Percentiles rank a stretch among this genome's conserved stretches.
Evolutionary conservation across 768 basidiomycete genomes (phyloP).

Genomic region (Lentinula guzmanii): DNA sequence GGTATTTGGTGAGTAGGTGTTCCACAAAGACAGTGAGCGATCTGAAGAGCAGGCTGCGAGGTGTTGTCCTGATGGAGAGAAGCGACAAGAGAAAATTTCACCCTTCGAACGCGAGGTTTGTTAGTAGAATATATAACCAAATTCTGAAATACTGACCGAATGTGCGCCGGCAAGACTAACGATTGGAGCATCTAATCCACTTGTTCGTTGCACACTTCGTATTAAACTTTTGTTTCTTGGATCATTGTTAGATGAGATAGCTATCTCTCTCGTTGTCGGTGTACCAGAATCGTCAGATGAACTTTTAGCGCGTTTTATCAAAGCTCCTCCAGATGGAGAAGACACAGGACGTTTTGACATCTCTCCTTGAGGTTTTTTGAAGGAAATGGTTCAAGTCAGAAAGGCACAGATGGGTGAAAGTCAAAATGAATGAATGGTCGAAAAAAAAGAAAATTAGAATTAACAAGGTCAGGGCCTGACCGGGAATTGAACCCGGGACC

Average conservation of each 20-base stretch:
- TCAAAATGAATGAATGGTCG: neutral
- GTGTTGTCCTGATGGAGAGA: constrained; percentile 91
- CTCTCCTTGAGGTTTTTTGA: neutral
- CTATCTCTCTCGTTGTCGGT: constrained; percentile 49
- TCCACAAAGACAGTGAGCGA: constrained; percentile 89
- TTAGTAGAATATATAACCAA: neutral
- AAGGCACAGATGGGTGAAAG: neutral
- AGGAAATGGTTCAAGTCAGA: neutral
- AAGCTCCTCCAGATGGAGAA: constrained; percentile 44
- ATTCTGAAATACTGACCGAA: constrained; percentile 45
- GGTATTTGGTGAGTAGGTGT: constrained; percentile 85
- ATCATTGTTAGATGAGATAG: constrained; percentile 70
- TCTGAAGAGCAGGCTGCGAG: constrained; percentile 92
- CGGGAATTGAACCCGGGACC: neutral
- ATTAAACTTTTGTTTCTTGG: constrained; percentile 75
- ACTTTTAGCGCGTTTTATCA: constrained; percentile 60
- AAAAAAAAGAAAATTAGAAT: too few relatives aligned
- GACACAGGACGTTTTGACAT: constrained; percentile 75
- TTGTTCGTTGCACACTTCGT: constrained; percentile 86
- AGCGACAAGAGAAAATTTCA: constrained; percentile 89
- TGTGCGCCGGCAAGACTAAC: constrained; percentile 86
- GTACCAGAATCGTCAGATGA: constrained; percentile 30
- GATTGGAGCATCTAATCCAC: constrained; percentile 89
- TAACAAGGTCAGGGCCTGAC: neutral
- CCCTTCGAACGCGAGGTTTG: constrained; percentile 31